Base-by-base conservation (phyloP, 495 filamentous ascomycete genomes). In the Annulohypoxylon moriforme region DNA sequence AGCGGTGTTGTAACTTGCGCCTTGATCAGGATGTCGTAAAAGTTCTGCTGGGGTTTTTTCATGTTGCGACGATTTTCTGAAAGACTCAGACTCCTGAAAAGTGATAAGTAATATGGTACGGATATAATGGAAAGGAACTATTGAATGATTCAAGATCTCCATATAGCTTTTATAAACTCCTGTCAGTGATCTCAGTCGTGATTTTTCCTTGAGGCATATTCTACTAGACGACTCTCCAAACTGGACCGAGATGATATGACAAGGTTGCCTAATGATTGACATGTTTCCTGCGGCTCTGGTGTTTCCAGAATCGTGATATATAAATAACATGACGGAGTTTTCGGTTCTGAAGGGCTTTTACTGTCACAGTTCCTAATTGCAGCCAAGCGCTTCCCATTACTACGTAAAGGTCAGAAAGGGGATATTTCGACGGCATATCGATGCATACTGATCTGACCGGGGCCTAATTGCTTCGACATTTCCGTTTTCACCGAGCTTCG, bases 401-500 rank as follows among this genome's bases (percentile, higher is more conserved):
- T 34, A 55, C 50, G 18, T n/a, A 18, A 55, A 18, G 4, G 9
- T 5, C 29, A 29, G 29, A 55, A 55, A 16, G 16, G 29, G 50
- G n/a, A 34, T 18, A 0, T 55, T 55, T 55, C 14, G 27, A 18
- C 20, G 18, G 34, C 27, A 33, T 34, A 6, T 55, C n/a, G n/a
- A 25, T 55, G 27, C 14, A 55, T 55, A 55, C 27, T 55, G 50
- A 55, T 55, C 27, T 34, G 50, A 55, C 50, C 27, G 8, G 50
- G 50, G n/a, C 1, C 27, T 1, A 34, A 55, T 55, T 24, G 20
- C 27, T 10, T 55, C 27, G 27, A 10, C 7, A 11, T 8, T 55
- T 8, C 29, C 14, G 14, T 55, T 20, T 55, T 24, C 27, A 29
- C 50, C 14, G 27, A 34, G 29, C 27, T 55, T 24, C 25, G 2